Percentiles rank a stretch among this genome's conserved stretches.
These are phyloP conservation scores for Penicillium samsonianum DNA, from an alignment of 495 filamentous ascomycete species.

Conservation along the genomic window DNA sequence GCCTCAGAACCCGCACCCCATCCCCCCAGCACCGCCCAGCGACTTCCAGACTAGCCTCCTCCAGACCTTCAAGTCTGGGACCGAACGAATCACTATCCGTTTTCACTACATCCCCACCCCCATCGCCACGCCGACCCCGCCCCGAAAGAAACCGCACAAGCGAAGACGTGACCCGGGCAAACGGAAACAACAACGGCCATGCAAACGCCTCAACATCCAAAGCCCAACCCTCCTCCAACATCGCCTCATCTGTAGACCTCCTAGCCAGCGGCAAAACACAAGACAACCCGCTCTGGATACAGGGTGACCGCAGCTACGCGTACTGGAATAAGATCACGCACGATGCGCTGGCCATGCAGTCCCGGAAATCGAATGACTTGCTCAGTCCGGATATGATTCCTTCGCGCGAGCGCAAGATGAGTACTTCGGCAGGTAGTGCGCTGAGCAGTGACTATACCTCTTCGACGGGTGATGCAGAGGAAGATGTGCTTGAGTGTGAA, in stretches of 20 bases:
- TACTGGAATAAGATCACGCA: constrained; percentile 55
- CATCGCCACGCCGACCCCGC: constrained; percentile 36
- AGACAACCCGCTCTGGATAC: constrained; percentile 52
- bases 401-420: constrained; percentile 36
- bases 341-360: constrained; percentile 42
- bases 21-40: constrained; percentile 49
- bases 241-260: constrained; percentile 22
- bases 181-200: constrained; percentile 1
- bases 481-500: constrained; percentile 50
- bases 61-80: constrained; percentile 27
- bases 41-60: constrained; percentile 21
- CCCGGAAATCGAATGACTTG: constrained; percentile 28
- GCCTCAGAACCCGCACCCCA: constrained; percentile 48
- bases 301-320: constrained; percentile 53
- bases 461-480: constrained; percentile 39
- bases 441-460: constrained; percentile 51
- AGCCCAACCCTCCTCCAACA: constrained; percentile 3
- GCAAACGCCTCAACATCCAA: background rate
- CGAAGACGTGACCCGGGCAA: constrained; percentile 9
- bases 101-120: constrained; percentile 38
- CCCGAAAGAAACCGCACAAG: constrained; percentile 29
- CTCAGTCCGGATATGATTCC: constrained; percentile 31
- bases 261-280: constrained; percentile 26
- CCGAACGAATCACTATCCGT: constrained; percentile 35
- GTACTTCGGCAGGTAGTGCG: constrained; percentile 35